Evolutionary conservation across 164 flowering plant genomes (phyloP), one percentile per base, ranked within the genome.

Genomic region (Aristolochia californica): DNA sequence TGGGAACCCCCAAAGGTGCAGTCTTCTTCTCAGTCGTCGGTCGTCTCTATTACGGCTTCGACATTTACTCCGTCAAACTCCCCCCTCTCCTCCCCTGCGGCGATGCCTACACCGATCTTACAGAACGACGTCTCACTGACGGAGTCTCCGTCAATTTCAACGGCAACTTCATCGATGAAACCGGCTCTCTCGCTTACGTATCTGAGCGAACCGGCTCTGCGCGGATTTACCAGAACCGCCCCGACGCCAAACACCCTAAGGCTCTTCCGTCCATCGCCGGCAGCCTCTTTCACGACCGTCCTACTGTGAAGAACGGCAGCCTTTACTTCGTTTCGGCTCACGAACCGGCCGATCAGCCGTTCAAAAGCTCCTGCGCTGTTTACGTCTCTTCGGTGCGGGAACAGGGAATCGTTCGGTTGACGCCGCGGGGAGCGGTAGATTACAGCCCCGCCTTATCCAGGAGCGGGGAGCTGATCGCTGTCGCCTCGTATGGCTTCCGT

Each of bases 381-480:
- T 88, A 85, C 73, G 40, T 82, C 85, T 53, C 85, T 85, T 44
- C 65, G 75, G 22, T 47, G 84, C 55, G 20, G 14, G 17, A 11
- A 2, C 70, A 78, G 24, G 89, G 89, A 20, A 81, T 88, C 27
- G 73, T 63, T 64, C 62, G 97, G 60, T 66, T 91, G 60, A 85
- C 94, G 7, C 97, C 96, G 3, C 1, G 23, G 4, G 86, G 89
- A 13, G 62, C 76, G 18, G 86, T 87, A 13, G 96, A 91, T 70
- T 83, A 75, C 64, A 87, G 96, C 68, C 97, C 96, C 3, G 78
- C 94, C 2, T 81, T 87, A 11, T 91, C 97, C 10, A 89, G 91
- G 13, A 81, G 88, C 21, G 94, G 96, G 50, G 48, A 53, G 0
- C 80, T 76, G 80, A 81, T 86, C 11, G 97, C 97, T 2, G 96